Evolutionary conservation across 139 green algal genomes (phyloP).

Genomic region (Spirogloea muscicola): DNA sequence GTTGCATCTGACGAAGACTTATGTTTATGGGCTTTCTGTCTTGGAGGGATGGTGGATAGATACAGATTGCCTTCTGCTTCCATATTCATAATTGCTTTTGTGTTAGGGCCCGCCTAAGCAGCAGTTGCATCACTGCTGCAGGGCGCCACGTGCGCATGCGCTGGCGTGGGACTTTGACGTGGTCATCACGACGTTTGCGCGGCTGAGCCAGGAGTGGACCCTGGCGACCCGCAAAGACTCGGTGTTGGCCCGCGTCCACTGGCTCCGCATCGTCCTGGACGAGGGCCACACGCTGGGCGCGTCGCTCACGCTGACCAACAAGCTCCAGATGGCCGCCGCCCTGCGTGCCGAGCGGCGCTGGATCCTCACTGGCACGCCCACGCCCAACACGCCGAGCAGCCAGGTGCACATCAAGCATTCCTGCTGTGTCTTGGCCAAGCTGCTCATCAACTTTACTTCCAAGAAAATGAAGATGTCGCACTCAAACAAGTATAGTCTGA

Average conservation of each 20-base stretch:
- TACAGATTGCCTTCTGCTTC: too few relatives aligned
- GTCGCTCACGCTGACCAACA: conserved; percentile 72
- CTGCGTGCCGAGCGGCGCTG: conserved; percentile 78
- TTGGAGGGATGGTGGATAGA: too few relatives aligned
- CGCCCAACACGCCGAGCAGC: conserved; percentile 54
- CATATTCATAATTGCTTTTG: too few relatives aligned
- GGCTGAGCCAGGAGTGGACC: conserved; percentile 62
- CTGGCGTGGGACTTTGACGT: conserved; percentile 80
- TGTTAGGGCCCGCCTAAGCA: too few relatives aligned
- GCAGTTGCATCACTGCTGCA: too few relatives aligned
- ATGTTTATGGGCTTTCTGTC: too few relatives aligned
- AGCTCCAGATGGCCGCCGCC: conserved; percentile 67
- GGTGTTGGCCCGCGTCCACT: conserved; percentile 74
- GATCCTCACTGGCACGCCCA: conserved; percentile 88
- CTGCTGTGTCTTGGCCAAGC: too few relatives aligned
- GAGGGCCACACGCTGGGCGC: conserved; percentile 87
- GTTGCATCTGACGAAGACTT: too few relatives aligned
- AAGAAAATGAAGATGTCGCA: too few relatives aligned
- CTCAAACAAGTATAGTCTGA: too few relatives aligned
- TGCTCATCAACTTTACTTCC: too few relatives aligned
- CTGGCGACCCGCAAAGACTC: too few relatives aligned
- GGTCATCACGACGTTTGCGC: conserved; percentile 64
- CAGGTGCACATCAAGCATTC: conserved; percentile 30
- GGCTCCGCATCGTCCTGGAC: conserved; percentile 85
- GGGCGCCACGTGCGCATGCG: conserved; percentile 47